Percentiles rank a stretch among this genome's conserved stretches.
Evolutionary conservation across 805 yeast species (phyloP).

Genomic region (Starmerella apis): DNA sequence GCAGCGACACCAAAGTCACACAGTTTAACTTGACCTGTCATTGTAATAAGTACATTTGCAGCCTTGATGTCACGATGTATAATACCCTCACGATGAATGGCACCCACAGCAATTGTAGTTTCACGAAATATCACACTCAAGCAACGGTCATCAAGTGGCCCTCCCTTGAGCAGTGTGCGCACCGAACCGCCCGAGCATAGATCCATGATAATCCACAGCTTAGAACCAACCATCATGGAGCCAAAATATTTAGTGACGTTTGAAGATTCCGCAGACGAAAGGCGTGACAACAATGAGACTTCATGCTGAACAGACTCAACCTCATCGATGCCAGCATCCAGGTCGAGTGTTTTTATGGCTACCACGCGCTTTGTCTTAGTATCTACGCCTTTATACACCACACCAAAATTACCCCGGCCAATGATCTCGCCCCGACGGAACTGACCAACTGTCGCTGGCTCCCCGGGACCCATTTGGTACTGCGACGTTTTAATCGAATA

Average conservation of each 20-base stretch:
- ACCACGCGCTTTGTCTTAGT: constrained; percentile 58
- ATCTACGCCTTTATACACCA: constrained; percentile 72
- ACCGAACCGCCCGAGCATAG: constrained; percentile 94
- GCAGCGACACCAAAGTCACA: constrained; percentile 99
- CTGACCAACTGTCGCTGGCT: constrained; percentile 26
- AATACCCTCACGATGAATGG: constrained; percentile 79
- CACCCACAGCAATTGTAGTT: constrained; percentile 60
- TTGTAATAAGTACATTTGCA: constrained; percentile 81
- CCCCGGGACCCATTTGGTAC: constrained; percentile 2
- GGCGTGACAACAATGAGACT: constrained; percentile 70
- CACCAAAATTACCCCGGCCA: constrained; percentile 95
- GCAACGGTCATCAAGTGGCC: constrained; percentile 74
- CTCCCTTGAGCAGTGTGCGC: constrained; percentile 75
- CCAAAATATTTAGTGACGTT: constrained; percentile 91
- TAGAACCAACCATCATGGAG: constrained; percentile 75
- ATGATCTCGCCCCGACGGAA: constrained; percentile 81
- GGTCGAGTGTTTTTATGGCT: constrained; percentile 84
- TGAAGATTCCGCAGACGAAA: constrained; percentile 60
- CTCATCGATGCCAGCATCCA: constrained; percentile 90
- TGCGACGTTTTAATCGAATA: neutral
- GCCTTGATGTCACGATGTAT: constrained; percentile 96
- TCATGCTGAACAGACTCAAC: constrained; percentile 91
- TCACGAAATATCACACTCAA: constrained; percentile 81
- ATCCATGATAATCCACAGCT: constrained; percentile 95
- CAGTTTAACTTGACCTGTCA: constrained; percentile 79